Evolutionary conservation across 305 asterid genomes (phyloP).

Genomic region (Petunia hybrid): DNA sequence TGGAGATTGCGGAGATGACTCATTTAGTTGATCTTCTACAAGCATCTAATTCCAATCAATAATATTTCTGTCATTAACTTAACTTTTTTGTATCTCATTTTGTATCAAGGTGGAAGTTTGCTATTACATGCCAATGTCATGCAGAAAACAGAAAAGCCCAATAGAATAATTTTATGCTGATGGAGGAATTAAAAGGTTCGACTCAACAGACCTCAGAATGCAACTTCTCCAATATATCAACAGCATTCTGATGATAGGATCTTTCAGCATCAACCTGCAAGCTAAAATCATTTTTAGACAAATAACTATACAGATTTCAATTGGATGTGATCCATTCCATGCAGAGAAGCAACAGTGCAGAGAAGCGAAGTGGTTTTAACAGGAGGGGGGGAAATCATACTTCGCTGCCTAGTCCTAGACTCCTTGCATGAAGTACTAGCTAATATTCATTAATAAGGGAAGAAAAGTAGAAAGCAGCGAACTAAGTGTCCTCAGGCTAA

Average conservation of each 20-base stretch:
- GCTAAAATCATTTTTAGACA: conserved; percentile 41
- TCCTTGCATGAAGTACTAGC: background rate
- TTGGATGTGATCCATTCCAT: background rate
- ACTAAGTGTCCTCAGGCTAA: background rate
- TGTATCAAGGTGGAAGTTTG: conserved; percentile 1
- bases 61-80: conserved; percentile 32
- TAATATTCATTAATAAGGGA: background rate
- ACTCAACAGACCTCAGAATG: conserved; percentile 66
- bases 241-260: conserved; percentile 78
- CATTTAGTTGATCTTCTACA: conserved; percentile 67
- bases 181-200: conserved; percentile 24
- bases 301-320: conserved; percentile 27
- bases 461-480: background rate
- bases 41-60: conserved; percentile 60
- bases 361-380: conserved; percentile 9
- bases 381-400: background rate
- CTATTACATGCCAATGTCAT: background rate
- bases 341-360: background rate
- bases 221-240: conserved; percentile 82
- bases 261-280: conserved; percentile 93
- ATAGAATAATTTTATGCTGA: conserved; percentile 9
- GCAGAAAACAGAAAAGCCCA: background rate
- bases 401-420: background rate
- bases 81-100: background rate
- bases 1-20: conserved; percentile 53